Conservation (phyloP, 768 basidiomycete genomes). For the Suillus ampliporus region DNA sequence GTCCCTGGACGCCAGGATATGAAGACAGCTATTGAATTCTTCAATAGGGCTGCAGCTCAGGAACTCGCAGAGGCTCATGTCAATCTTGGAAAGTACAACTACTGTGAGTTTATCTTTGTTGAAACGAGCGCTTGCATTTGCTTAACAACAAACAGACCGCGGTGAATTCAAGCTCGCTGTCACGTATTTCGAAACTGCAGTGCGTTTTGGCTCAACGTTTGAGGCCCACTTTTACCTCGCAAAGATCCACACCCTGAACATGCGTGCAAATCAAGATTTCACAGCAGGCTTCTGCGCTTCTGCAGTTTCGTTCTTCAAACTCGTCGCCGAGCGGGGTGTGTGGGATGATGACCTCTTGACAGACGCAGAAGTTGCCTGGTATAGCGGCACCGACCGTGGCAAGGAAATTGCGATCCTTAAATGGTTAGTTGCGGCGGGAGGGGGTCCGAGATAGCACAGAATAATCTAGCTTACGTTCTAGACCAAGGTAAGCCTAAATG, state of each 20-base stretch:
- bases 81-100: conserved; percentile 85
- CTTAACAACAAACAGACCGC: conserved; percentile 50
- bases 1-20: conserved; percentile 70
- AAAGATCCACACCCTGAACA: conserved; percentile 71
- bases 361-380: conserved; percentile 83
- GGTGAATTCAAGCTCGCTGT: conserved; percentile 72
- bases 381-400: conserved; percentile 68
- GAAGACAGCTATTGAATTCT: conserved; percentile 67
- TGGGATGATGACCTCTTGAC: conserved; percentile 82
- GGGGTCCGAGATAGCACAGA: conserved; percentile 92
- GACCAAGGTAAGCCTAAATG: conserved; percentile 75
- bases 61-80: conserved; percentile 94
- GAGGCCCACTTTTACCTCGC: conserved; percentile 96
- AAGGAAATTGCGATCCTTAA: conserved; percentile 86
- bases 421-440: conserved; percentile 94
- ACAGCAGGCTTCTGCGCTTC: conserved; percentile 82
- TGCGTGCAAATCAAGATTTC: conserved; percentile 49
- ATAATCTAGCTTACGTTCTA: conserved; percentile 90
- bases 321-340: conserved; percentile 89
- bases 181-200: conserved; percentile 81
- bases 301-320: conserved; percentile 92
- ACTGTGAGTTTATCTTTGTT: conserved; percentile 44
- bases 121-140: conserved; percentile 6
- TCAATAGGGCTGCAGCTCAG: conserved; percentile 79
- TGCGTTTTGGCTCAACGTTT: conserved; percentile 88